Conservation (phyloP, 805 yeast genomes). For the Pichia kluyveri region DNA sequence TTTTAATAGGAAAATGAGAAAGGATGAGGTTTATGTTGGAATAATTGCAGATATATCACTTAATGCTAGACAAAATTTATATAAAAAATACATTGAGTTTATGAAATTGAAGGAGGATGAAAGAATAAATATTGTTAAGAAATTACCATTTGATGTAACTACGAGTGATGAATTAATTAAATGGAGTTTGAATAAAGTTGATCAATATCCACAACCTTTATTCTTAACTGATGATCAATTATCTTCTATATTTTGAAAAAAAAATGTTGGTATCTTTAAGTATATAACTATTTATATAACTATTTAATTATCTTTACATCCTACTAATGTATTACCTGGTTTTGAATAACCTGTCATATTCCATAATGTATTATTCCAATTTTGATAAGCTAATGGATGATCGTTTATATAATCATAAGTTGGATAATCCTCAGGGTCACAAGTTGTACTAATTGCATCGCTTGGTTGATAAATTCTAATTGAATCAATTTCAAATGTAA, state of each 20-base stretch:
- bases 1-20: constrained; percentile 1
- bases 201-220: neutral
- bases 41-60: neutral
- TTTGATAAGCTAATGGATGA: constrained; percentile 61
- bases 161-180: neutral
- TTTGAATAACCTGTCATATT: constrained; percentile 56
- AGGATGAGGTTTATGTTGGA: neutral
- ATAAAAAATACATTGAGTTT: neutral
- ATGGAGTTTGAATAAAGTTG: neutral
- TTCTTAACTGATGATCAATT: neutral
- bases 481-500: constrained; percentile 66
- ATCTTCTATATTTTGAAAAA: too few species aligned
- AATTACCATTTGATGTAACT: neutral
- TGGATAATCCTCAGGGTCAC: constrained; percentile 84
- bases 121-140: neutral
- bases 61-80: neutral
- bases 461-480: constrained; percentile 89
- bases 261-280: neutral
- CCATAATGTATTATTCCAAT: constrained; percentile 71
- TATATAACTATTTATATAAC: too few species aligned
- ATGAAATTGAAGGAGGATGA: too few species aligned
- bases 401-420: constrained; percentile 71
- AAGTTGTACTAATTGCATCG: constrained; percentile 50
- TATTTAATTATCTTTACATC: constrained; percentile 21
- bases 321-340: constrained; percentile 56